phyloP scores from a whole-genome alignment of 225 moss, liverwort and hornwort genomes.

The Bryoerythrophyllum caledonicum region DNA sequence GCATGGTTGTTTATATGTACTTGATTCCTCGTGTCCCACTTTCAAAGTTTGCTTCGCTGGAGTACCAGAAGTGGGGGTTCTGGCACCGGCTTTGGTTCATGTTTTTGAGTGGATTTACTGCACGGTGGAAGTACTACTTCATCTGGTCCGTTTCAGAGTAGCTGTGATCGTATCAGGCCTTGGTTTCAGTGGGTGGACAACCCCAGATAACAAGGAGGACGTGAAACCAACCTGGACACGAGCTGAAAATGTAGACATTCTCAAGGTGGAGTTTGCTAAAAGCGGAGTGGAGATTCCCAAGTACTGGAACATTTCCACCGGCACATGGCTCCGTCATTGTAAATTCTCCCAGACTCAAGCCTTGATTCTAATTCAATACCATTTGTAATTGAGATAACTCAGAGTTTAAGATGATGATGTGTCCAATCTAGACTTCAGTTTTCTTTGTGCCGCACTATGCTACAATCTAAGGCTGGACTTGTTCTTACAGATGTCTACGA shows the following conservation, averaged over 20 bases:
- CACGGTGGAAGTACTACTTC: slow-evolving; percentile 97
- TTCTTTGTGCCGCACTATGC: too few relatives aligned
- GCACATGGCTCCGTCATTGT: slow-evolving; percentile 71
- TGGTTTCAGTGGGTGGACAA: slow-evolving; percentile 88
- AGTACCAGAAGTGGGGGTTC: slow-evolving; percentile 76
- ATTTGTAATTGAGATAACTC: too few relatives aligned
- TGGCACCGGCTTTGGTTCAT: slow-evolving; percentile 65
- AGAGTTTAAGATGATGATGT: too few relatives aligned
- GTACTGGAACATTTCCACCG: slow-evolving; percentile 80
- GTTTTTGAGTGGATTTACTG: slow-evolving; percentile 63
- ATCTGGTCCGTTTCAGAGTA: slow-evolving; percentile 82
- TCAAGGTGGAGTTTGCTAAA: slow-evolving; percentile 76
- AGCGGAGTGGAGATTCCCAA: slow-evolving; percentile 81
- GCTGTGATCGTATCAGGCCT: slow-evolving; percentile 73
- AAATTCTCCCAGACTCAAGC: too few relatives aligned
- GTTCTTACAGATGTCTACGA: slow-evolving; percentile 51
- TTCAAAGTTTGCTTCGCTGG: slow-evolving; percentile 56
- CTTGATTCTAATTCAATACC: too few relatives aligned
- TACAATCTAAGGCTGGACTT: too few relatives aligned
- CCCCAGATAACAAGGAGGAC: slow-evolving; percentile 24
- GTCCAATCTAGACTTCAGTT: too few relatives aligned
- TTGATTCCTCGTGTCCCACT: slow-evolving; percentile 68
- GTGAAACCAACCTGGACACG: slow-evolving; percentile 77
- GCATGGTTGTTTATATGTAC: slow-evolving; percentile 49
- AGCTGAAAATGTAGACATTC: slow-evolving; percentile 80